Percentiles rank a stretch among this genome's conserved stretches.
Conservation (phyloP, 2,329 filamentous ascomycete genomes). For the Triangularia verruculosa region DNA sequence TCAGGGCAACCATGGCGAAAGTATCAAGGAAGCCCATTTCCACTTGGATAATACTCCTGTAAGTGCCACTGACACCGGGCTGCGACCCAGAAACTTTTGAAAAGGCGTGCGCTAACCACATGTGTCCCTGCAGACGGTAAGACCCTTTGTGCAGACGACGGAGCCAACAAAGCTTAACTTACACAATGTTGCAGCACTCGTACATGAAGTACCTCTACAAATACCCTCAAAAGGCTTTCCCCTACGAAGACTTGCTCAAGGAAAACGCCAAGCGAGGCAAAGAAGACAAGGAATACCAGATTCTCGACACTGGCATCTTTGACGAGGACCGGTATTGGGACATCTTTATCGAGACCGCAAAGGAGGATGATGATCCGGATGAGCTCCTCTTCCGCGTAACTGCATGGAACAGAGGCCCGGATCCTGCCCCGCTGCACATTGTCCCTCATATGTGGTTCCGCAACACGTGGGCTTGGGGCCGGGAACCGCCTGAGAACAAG, state of each 20-base stretch:
- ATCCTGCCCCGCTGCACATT: slow-evolving; percentile 88
- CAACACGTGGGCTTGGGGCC: slow-evolving; percentile 95
- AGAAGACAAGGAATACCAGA: slow-evolving; percentile 83
- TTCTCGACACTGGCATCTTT: slow-evolving; percentile 85
- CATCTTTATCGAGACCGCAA: slow-evolving; percentile 93
- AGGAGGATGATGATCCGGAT: slow-evolving; percentile 87
- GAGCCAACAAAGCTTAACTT: slow-evolving; percentile 19
- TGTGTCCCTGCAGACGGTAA: slow-evolving; percentile 43
- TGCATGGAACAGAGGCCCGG: slow-evolving; percentile 90
- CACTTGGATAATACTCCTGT: slow-evolving; percentile 90
- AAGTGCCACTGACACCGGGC: slow-evolving; percentile 33
- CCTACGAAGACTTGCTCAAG: slow-evolving; percentile 81
- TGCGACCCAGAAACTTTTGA: background rate
- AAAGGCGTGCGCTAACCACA: slow-evolving; percentile 30
- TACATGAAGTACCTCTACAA: slow-evolving; percentile 99
- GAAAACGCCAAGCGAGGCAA: slow-evolving; percentile 78
- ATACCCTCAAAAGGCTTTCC: slow-evolving; percentile 87
- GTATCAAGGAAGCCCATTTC: slow-evolving; percentile 94
- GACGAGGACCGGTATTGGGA: slow-evolving; percentile 93
- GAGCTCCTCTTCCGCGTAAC: slow-evolving; percentile 92
- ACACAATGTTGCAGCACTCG: slow-evolving; percentile 62
- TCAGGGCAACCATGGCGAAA: slow-evolving; percentile 95
- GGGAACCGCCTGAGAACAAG: slow-evolving; percentile 71
- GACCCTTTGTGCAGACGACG: slow-evolving; percentile 14
- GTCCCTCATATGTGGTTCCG: slow-evolving; percentile 95